Evolutionary conservation across 2,329 filamentous ascomycete genomes (phyloP), one percentile per base, ranked within the genome.

Genomic region (Alternaria rosae): DNA sequence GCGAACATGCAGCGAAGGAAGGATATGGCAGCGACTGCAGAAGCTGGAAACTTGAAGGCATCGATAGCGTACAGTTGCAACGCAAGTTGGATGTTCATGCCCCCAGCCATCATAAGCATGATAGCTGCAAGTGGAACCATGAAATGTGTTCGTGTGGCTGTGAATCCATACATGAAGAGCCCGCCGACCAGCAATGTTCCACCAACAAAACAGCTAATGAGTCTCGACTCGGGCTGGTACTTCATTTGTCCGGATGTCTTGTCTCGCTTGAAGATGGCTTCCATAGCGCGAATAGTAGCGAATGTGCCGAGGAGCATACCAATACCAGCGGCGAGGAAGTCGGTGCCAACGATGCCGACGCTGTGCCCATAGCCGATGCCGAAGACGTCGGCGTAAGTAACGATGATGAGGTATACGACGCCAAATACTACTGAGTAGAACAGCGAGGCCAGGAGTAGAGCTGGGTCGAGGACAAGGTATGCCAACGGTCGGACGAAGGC

Each of bases 121-220:
- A 58, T 54, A 6, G 61, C 64, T 32, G 61, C 45, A 4, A 66
- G 28, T 20, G 64, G 61, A 42, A 66, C 57, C 23, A 66, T 66
- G 41, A 59, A 66, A 41, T 66, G 61, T 15, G 61, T 56, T 38
- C 38, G 52, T 10, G 57, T 28, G 6, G 64, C 64, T 4, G 64
- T 57, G 38, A 66, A 66, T 2, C 64, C 64, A 25, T 66, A 66
- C 53, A 66, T 64, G 54, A 66, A 66, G 5, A 66, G 42, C 9
- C 64, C 64, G 32, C 64, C 57, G 15, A 59, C 28, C 9, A 47
- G 32, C 13, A 66, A 45, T 20, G 38, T 41, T 32, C 43, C 52
- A 17, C 64, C 64, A 17, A 61, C 28, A 25, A 66, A 35, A 21
- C 57, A 64, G 30, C 53, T 64, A 9, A 66, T 30, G 12, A 66